Base-by-base conservation (phyloP, 148 eudicot genomes). In the Talinum fruticosum region DNA sequence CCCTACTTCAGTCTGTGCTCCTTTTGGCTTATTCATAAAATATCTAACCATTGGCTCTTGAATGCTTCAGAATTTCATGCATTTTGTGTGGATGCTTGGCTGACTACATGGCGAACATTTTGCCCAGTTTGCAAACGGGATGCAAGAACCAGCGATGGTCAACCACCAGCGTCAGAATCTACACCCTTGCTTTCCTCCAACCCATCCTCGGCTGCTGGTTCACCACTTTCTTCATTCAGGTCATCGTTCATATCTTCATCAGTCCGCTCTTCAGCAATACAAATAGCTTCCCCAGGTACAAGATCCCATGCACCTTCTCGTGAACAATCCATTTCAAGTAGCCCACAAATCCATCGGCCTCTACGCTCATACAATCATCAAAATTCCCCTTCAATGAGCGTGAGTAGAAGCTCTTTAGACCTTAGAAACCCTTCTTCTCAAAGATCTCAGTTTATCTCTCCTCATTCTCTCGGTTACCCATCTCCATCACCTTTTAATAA, bases 71-170 rank as follows among this genome's bases (percentile, higher is more conserved):
- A 91, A 80, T 95, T 95, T 59, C 99, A 95, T 57, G 85, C 93
- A 24, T 12, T 67, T 12, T 95, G 99, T 64, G 94, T 95, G 18
- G 97, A 95, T 70, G 85, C 90, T 34, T 95, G 99, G 99, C 96
- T 95, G 66, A 92, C 97, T 35, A 62, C 94, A 65, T 95, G 97
- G 99, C 87, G 99, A 85, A 95, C 97, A 64, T 95, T 95, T 79
- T 95, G 97, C 80, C 99, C 99, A 0, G 91, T 95, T 12, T 95
- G 97, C 91, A 92, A 95, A 77, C 90, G 94, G 23, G 99, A 93
- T 79, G 97, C 94, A 18, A 85, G 96, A 83, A 91, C 94, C 2
- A 75, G 79, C 67, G 81, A 78, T 0, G 89, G 89, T 29, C 87
- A 87, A 61, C 93, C 90, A 51, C 97, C 94, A 5, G 93, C 99